Evolutionary conservation across 2,329 filamentous ascomycete genomes (phyloP).

Genomic region (Huntiella omanensis): DNA sequence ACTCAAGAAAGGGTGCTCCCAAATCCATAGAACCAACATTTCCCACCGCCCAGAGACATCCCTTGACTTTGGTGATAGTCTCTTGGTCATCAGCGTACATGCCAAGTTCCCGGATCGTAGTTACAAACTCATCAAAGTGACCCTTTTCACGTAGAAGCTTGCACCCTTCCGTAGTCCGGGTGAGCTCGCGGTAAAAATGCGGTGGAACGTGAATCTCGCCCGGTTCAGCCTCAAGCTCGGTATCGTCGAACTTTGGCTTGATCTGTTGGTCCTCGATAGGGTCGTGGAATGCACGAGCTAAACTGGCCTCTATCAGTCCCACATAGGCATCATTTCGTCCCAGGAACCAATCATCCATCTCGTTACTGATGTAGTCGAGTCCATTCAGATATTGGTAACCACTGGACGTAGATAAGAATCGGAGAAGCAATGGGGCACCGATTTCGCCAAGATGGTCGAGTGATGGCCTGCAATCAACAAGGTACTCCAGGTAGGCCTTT

Average conservation of each 20-base stretch:
- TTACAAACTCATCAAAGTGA: conserved; percentile 84
- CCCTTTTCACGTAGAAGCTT: conserved; percentile 78
- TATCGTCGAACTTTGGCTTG: conserved; percentile 40
- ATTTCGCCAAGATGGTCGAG: conserved; percentile 94
- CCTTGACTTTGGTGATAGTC: conserved; percentile 81
- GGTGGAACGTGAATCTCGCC: conserved; percentile 64
- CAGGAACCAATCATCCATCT: conserved; percentile 99
- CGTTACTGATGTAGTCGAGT: conserved; percentile 94
- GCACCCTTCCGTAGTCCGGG: conserved; percentile 82
- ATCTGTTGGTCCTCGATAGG: conserved; percentile 38
- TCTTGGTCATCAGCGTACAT: conserved; percentile 74
- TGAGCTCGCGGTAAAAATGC: conserved; percentile 92
- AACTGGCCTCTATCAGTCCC: conserved; percentile 79
- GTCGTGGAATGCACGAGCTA: conserved; percentile 67
- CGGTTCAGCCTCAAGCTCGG: conserved; percentile 33
- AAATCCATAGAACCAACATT: conserved; percentile 98
- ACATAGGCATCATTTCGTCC: conserved; percentile 96
- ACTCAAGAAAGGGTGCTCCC: conserved; percentile 82
- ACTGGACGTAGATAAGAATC: conserved; percentile 88
- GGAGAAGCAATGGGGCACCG: conserved; percentile 74
- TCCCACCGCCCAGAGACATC: conserved; percentile 90
- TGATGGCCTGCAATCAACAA: conserved; percentile 87
- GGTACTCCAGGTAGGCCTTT: conserved; percentile 78
- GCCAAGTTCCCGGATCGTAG: conserved; percentile 72
- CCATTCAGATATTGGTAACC: conserved; percentile 96